Evolutionary conservation across 2,329 filamentous ascomycete genomes (phyloP).

Genomic region (Alternaria atra): DNA sequence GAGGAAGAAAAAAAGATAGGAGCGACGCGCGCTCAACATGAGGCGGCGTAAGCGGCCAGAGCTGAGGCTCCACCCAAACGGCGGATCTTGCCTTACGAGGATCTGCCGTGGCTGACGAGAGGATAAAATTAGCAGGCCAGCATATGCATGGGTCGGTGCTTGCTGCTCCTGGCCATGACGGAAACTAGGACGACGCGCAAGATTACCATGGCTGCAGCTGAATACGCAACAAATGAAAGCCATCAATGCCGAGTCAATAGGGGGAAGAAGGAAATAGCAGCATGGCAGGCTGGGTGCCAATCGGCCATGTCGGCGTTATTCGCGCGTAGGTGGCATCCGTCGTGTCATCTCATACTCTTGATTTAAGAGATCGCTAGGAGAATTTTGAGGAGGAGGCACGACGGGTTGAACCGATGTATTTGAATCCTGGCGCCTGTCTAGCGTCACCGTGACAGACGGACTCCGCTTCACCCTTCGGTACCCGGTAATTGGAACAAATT

Average conservation of each 20-base stretch:
- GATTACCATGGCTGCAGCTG: background rate
- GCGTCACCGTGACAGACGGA: slow-evolving; percentile 4
- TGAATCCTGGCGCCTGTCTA: background rate
- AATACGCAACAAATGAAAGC: background rate
- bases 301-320: background rate
- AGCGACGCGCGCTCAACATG: slow-evolving; percentile 9
- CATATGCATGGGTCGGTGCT: slow-evolving; percentile 3
- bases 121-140: slow-evolving; percentile 22
- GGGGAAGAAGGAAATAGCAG: background rate
- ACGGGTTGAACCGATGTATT: background rate
- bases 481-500: background rate
- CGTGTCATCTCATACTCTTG: background rate
- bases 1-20: slow-evolving; percentile 18
- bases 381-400: background rate
- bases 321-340: background rate
- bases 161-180: slow-evolving; percentile 3
- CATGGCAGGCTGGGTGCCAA: background rate
- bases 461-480: background rate
- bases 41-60: slow-evolving; percentile 13
- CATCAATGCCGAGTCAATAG: slow-evolving; percentile 3
- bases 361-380: background rate
- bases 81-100: slow-evolving; percentile 12
- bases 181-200: background rate
- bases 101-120: slow-evolving; percentile 12
- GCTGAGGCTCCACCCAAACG: slow-evolving; percentile 16